These are phyloP conservation scores for Fraxinus angustifolia DNA, from an alignment of 305 asterid genomes.

Conservation along the genomic window DNA sequence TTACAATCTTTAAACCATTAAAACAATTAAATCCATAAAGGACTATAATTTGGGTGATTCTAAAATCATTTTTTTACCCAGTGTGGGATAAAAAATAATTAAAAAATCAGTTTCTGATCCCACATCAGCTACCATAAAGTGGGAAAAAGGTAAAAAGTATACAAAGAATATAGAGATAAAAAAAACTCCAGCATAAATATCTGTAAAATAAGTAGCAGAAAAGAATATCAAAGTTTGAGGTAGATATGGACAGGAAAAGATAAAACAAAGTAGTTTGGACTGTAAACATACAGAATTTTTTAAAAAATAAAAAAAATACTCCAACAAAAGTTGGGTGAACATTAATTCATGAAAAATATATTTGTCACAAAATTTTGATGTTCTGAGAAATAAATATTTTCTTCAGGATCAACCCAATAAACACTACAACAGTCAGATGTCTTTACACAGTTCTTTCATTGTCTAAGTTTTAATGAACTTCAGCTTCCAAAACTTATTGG, in stretches of 20 bases:
- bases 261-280: neutral
- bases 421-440: neutral
- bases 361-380: neutral
- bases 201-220: neutral
- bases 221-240: neutral
- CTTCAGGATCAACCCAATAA: neutral
- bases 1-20: neutral
- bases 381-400: neutral
- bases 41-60: neutral
- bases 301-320: neutral
- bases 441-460: neutral
- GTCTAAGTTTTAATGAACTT: neutral
- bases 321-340: neutral
- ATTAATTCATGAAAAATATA: neutral
- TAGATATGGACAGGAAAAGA: neutral
- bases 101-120: neutral
- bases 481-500: neutral
- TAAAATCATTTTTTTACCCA: neutral
- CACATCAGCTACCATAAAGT: neutral
- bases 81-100: neutral
- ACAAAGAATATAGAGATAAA: neutral
- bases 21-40: neutral
- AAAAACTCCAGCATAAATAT: constrained; percentile 1
- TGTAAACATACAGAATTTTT: neutral
- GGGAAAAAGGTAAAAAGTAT: neutral